Evolutionary conservation across 108 stramenopile genomes (phyloP), one percentile per base, ranked within the genome.

Genomic region (Cyclotella kingstonii): DNA sequence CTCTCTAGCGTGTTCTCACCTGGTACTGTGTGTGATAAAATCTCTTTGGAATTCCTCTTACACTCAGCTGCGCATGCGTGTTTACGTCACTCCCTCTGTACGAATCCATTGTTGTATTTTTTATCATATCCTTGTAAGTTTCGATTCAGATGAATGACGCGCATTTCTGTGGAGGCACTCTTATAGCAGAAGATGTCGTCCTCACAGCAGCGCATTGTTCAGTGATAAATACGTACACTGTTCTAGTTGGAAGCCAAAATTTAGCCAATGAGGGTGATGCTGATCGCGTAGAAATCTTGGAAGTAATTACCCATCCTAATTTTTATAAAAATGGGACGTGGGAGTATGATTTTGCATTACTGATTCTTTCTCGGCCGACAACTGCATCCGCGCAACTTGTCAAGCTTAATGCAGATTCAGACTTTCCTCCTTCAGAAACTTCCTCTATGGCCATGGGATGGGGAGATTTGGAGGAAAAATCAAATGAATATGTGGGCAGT

Each of bases 381-480:
- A 35, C 15, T 2, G 33, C 34, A 34, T 5, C 2, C 10, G 17
- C 17, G 21, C 52, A 53, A 9, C 52, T 53, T 15, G 21, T 53
- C 5, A 21, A 34, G 22, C 52, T 53, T 17, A 53, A 53, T 21
- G 19, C 22, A 11, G 33, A 53, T 1, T 33, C 19, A 17, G 17
- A 53, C 21, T 53, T 21, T 53, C 52, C 52, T 2, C n/a, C 33
- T 9, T 34, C 34, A 8, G 52, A 35, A 1, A 53, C 52, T 21
- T 5, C 17, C 3, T 33, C 18, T 5, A 36, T 36, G 23, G 34
- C 22, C 17, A 53, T 53, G 52, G 52, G 52, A 8, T 53, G 52
- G 52, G 52, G 52, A 17, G 52, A 53, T 36, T n/a, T 53, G 33
- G 35, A 53, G 22, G 34, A 53, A 35, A 33, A 53, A 36, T 21